Evolutionary conservation across 2,329 filamentous ascomycete genomes (phyloP).

Genomic region (Fusarium sterilihyphosum): DNA sequence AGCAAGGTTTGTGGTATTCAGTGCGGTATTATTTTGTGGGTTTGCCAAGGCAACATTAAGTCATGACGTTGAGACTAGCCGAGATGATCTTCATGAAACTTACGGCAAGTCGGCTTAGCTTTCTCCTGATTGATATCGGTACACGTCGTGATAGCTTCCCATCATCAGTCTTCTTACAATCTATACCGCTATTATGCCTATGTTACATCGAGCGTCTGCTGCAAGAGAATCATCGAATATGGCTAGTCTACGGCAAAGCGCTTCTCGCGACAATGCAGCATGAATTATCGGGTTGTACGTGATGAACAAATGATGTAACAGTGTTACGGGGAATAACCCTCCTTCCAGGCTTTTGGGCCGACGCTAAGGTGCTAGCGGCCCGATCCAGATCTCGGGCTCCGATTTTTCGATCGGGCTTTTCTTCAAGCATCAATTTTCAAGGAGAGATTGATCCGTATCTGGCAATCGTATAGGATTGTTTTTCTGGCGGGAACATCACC

Average conservation of each 20-base stretch:
- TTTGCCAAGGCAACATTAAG: not conserved
- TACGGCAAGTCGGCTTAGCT: too few species aligned
- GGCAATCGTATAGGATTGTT: not conserved
- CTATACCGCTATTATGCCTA: not conserved
- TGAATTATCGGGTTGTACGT: not conserved
- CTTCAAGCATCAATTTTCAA: not conserved
- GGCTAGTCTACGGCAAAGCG: not conserved
- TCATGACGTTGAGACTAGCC: constrained; percentile 8
- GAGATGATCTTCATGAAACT: not conserved
- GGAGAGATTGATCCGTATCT: not conserved
- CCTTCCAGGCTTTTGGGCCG: not conserved
- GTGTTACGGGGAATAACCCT: not conserved
- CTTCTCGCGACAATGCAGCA: not conserved
- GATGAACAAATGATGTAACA: not conserved
- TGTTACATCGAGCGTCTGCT: not conserved
- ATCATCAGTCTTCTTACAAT: not conserved
- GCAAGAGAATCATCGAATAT: not conserved
- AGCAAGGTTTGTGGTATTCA: not conserved
- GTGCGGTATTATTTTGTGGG: constrained; percentile 12
- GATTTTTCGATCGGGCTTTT: not conserved
- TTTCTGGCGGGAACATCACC: not conserved
- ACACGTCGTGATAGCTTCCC: not conserved
- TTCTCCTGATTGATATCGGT: too few species aligned
- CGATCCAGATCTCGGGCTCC: constrained; percentile 14
- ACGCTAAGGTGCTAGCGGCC: constrained; percentile 5